Conservation (phyloP, 805 yeast genomes). For the Jamesozyma gamospora region DNA sequence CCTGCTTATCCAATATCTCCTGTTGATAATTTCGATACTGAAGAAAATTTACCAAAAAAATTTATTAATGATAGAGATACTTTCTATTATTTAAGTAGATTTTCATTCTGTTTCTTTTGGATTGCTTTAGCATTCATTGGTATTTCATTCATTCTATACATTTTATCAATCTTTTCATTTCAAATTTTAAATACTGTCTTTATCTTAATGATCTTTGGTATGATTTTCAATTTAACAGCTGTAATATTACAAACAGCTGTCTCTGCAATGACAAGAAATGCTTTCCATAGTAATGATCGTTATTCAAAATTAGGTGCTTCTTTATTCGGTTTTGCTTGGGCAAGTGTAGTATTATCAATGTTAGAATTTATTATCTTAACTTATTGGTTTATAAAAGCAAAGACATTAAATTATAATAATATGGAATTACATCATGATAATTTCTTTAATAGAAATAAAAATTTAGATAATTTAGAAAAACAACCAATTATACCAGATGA, state of each 20-base stretch:
- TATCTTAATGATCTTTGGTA: constrained; percentile 41
- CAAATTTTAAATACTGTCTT: constrained; percentile 46
- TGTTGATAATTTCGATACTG: constrained; percentile 56
- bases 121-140: constrained; percentile 53
- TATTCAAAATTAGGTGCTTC: constrained; percentile 45
- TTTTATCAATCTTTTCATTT: constrained; percentile 47
- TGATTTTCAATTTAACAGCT: constrained; percentile 49
- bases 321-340: constrained; percentile 60
- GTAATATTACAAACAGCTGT: constrained; percentile 69
- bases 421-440: constrained; percentile 3
- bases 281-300: constrained; percentile 43
- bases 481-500: constrained; percentile 7
- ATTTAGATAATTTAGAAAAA: constrained; percentile 2
- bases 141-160: constrained; percentile 45
- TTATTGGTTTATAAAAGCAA: constrained; percentile 1
- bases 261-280: constrained; percentile 61
- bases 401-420: not conserved
- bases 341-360: constrained; percentile 40
- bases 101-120: constrained; percentile 53
- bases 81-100: constrained; percentile 56
- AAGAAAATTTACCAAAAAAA: constrained; percentile 40
- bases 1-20: constrained; percentile 74
- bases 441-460: constrained; percentile 8
- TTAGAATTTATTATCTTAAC: constrained; percentile 6
- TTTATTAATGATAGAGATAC: constrained; percentile 46